A percentile compares a stretch with the other conserved stretches of the same genome.
Evolutionary conservation across 148 eudicot genomes (phyloP).

Genomic region (Suaeda aralocaspica): DNA sequence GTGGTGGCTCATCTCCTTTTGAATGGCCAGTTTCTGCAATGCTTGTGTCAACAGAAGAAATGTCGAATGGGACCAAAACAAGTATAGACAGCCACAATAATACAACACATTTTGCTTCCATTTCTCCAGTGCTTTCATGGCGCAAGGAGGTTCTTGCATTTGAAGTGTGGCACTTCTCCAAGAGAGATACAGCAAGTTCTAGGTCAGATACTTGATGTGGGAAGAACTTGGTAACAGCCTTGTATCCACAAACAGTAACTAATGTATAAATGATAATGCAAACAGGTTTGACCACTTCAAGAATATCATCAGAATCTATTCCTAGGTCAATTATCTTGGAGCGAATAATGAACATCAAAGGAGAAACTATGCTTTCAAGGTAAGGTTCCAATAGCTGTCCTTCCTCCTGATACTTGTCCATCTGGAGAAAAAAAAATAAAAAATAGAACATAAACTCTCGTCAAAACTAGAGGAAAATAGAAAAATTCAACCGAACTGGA

Average conservation of each 20-base stretch:
- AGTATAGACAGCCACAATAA: conserved; percentile 89
- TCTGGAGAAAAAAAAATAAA: conserved; percentile 35
- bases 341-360: conserved; percentile 80
- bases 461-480: conserved; percentile 7
- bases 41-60: conserved; percentile 90
- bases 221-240: conserved; percentile 89
- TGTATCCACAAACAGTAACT: conserved; percentile 92
- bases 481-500: not conserved
- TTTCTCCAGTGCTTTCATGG: conserved; percentile 97
- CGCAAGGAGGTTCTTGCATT: conserved; percentile 55
- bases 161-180: conserved; percentile 69
- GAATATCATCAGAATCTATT: conserved; percentile 52
- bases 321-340: conserved; percentile 59
- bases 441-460: too few relatives aligned
- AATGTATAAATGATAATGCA: conserved; percentile 71
- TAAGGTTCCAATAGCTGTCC: conserved; percentile 92
- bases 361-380: conserved; percentile 85
- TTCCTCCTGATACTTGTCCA: conserved; percentile 95
- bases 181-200: conserved; percentile 86
- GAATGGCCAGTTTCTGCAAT: conserved; percentile 36
- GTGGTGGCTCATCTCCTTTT: conserved; percentile 63
- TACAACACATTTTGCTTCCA: conserved; percentile 89
- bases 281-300: conserved; percentile 73
- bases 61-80: conserved; percentile 91
- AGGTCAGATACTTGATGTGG: conserved; percentile 98